Percentiles rank a stretch among this genome's conserved stretches.
These are phyloP conservation scores for Biscogniauxia mediterranea DNA, from an alignment of 2,329 filamentous ascomycete genomes.

Conservation along the genomic window DNA sequence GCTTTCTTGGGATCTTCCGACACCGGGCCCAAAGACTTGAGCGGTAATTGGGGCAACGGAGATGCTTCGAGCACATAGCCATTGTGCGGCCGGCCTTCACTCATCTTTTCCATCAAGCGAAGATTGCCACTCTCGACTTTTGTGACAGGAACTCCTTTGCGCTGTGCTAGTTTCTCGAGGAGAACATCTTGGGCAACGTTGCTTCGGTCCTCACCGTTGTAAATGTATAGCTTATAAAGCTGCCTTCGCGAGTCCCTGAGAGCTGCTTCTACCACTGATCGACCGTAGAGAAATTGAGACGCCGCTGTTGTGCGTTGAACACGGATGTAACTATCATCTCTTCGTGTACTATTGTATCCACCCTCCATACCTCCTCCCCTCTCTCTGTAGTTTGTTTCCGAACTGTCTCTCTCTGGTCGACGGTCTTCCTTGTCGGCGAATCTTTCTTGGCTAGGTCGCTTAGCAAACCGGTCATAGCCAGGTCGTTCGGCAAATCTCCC, in stretches of 20 bases:
- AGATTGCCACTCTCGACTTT: slow-evolving; percentile 59
- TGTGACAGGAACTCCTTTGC: slow-evolving; percentile 52
- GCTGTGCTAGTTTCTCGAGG: slow-evolving; percentile 47
- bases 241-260: slow-evolving; percentile 65
- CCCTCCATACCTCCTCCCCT: slow-evolving; percentile 9
- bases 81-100: slow-evolving; percentile 80
- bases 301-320: slow-evolving; percentile 71
- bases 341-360: background rate
- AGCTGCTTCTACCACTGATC: slow-evolving; percentile 76
- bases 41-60: slow-evolving; percentile 70
- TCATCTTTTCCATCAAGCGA: slow-evolving; percentile 78
- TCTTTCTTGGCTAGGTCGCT: background rate
- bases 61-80: slow-evolving; percentile 86
- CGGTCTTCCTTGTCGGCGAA: background rate
- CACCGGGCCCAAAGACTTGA: slow-evolving; percentile 55
- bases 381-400: background rate
- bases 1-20: slow-evolving; percentile 42
- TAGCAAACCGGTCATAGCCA: too few species aligned
- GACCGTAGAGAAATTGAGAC: slow-evolving; percentile 89
- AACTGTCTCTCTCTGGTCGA: background rate
- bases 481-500: too few species aligned
- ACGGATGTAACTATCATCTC: slow-evolving; percentile 36
- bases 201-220: slow-evolving; percentile 55
- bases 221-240: slow-evolving; percentile 82
- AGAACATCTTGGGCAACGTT: slow-evolving; percentile 44